Percentiles rank a stretch among this genome's conserved stretches.
These are phyloP conservation scores for Stachybotrys chartarum DNA, from an alignment of 2,329 filamentous ascomycete genomes.

Conservation along the genomic window DNA sequence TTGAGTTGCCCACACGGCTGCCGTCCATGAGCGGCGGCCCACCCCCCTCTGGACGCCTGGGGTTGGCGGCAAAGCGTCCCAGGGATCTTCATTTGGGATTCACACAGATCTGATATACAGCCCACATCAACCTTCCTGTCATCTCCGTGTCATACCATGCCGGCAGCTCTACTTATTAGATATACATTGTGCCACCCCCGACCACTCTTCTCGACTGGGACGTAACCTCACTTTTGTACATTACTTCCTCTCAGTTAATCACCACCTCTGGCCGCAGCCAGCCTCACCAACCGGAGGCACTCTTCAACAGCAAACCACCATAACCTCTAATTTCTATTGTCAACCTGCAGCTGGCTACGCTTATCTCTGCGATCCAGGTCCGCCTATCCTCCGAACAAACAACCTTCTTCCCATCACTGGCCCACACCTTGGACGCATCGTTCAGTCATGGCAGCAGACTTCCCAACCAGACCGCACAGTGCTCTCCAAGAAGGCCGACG, in stretches of 20 bases:
- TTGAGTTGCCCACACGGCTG: slow-evolving; percentile 2
- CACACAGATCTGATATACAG: slow-evolving; percentile 21
- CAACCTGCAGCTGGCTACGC: too few species aligned
- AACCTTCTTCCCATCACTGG: too few species aligned
- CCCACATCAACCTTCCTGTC: not conserved
- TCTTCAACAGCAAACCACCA: not conserved
- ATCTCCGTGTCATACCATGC: not conserved
- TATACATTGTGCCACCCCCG: not conserved
- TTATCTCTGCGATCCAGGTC: too few species aligned
- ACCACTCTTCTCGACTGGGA: not conserved
- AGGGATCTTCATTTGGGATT: slow-evolving; percentile 13
- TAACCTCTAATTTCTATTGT: not conserved
- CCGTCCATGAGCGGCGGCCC: slow-evolving; percentile 6
- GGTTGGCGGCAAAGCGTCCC: slow-evolving; percentile 1
- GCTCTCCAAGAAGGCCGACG: slow-evolving; percentile 10
- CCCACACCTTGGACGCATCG: too few species aligned
- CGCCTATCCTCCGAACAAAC: too few species aligned
- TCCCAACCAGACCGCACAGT: not conserved
- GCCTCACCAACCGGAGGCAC: not conserved
- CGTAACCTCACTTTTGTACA: not conserved
- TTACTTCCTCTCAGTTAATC: not conserved
- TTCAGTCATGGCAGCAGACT: not conserved
- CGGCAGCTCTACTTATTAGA: not conserved
- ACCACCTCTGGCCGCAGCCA: not conserved
- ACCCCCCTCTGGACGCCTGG: slow-evolving; percentile 6